Conservation (phyloP, 2,329 filamentous ascomycete genomes). For the Hymenoscyphus fructigenus region DNA sequence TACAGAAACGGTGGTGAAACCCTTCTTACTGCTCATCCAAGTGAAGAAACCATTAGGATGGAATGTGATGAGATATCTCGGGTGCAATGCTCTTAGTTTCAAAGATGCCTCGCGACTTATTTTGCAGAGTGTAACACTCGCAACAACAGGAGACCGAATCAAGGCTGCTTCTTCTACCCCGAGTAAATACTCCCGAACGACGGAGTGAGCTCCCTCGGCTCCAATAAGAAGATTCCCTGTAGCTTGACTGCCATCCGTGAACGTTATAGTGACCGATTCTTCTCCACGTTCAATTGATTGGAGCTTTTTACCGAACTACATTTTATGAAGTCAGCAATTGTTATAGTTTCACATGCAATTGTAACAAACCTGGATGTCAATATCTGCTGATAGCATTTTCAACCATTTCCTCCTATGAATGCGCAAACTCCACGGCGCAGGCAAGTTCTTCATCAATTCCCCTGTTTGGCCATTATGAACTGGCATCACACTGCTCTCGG, state of each 20-base stretch:
- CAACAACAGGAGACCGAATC: constrained; percentile 40
- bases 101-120: constrained; percentile 49
- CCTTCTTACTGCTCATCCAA: constrained; percentile 18
- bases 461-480: too few relatives aligned
- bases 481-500: too few relatives aligned
- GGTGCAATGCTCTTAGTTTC: constrained; percentile 52
- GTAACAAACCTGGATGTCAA: too few relatives aligned
- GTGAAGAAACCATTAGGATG: too few relatives aligned
- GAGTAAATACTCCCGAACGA: constrained; percentile 84
- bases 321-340: too few relatives aligned
- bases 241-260: constrained; percentile 39
- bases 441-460: too few relatives aligned
- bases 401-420: too few relatives aligned
- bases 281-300: constrained; percentile 18
- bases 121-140: constrained; percentile 41
- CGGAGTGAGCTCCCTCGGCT: constrained; percentile 89
- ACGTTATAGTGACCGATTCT: constrained; percentile 27
- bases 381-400: too few relatives aligned
- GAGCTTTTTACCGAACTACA: constrained; percentile 31
- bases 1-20: neutral
- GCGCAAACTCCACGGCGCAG: too few relatives aligned
- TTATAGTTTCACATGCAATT: too few relatives aligned
- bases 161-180: constrained; percentile 37
- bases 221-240: constrained; percentile 75
- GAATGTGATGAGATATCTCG: constrained; percentile 39